Percentiles rank a stretch among this genome's conserved stretches.
phyloP scores from a whole-genome alignment of 306 rosid species.

The Cicer pinnatifidum region DNA sequence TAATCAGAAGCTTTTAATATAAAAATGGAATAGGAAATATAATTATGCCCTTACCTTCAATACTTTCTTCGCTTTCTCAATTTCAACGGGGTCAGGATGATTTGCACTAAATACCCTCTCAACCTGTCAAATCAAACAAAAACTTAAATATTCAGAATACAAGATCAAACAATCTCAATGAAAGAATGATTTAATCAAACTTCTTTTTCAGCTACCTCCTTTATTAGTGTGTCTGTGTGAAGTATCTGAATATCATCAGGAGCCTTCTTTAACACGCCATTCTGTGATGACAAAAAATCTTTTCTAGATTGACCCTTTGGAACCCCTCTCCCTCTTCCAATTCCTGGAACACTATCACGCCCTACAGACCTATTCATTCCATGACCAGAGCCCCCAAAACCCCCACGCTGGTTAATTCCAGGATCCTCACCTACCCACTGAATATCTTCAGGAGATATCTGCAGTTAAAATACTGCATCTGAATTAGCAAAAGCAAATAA shows the following conservation, averaged over 20 bases:
- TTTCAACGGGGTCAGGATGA: conserved; percentile 84
- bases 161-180: conserved; percentile 23
- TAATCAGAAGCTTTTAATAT: conserved; percentile 3
- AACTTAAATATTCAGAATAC: neutral
- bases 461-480: conserved; percentile 52
- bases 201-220: conserved; percentile 64
- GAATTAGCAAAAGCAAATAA: conserved; percentile 48
- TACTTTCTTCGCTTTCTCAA: conserved; percentile 90
- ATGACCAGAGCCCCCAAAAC: conserved; percentile 68
- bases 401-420: conserved; percentile 75
- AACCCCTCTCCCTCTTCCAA: conserved; percentile 90
- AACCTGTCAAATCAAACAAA: conserved; percentile 60
- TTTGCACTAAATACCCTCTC: conserved; percentile 86
- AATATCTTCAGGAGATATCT: conserved; percentile 90
- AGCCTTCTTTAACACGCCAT: conserved; percentile 80
- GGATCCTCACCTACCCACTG: conserved; percentile 95
- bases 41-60: conserved; percentile 63
- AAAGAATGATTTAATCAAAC: conserved; percentile 8
- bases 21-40: neutral
- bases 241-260: conserved; percentile 82
- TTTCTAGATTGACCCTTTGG: conserved; percentile 73
- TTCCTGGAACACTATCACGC: conserved; percentile 62
- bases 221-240: conserved; percentile 80
- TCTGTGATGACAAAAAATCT: conserved; percentile 73
- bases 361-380: conserved; percentile 72